These are phyloP conservation scores for Polychaeton citri DNA, from an alignment of 2,329 filamentous ascomycete species.

Conservation along the genomic window DNA sequence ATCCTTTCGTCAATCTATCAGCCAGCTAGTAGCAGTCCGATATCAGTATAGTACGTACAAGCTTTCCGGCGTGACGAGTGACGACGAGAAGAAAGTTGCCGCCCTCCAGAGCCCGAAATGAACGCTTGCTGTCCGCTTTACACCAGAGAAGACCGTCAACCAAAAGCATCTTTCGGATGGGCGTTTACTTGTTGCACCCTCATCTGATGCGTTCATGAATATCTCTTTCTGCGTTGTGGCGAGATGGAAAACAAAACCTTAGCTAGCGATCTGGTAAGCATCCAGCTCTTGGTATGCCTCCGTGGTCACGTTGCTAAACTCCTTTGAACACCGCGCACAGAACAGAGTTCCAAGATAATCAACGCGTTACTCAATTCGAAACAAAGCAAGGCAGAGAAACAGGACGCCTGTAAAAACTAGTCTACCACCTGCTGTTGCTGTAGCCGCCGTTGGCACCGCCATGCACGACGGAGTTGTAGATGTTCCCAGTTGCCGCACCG, in stretches of 20 bases:
- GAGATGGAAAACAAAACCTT: too few species aligned
- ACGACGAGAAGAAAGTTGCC: conserved; percentile 2
- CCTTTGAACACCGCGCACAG: not conserved
- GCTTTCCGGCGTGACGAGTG: conserved; percentile 12
- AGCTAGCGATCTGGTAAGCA: not conserved
- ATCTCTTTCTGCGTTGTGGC: too few species aligned
- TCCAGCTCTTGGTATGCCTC: not conserved
- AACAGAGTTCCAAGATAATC: too few species aligned
- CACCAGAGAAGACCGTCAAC: not conserved
- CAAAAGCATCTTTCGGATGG: not conserved
- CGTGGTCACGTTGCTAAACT: not conserved
- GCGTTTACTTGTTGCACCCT: not conserved
- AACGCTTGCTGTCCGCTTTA: too few species aligned
- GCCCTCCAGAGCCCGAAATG: too few species aligned
- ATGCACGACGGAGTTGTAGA: conserved; percentile 18
- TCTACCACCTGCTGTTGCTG: conserved; percentile 9
- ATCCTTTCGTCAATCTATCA: conserved; percentile 23
- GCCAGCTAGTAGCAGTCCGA: conserved; percentile 14
- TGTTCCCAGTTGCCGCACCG: conserved; percentile 6
- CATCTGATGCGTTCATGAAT: too few species aligned
- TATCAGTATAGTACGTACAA: conserved; percentile 21
- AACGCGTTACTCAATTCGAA: too few species aligned
- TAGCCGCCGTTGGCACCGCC: conserved; percentile 12
- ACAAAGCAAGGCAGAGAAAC: too few species aligned
- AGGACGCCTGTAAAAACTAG: too few species aligned